Percentiles rank a stretch among this genome's conserved stretches.
Conservation (phyloP, 441 rosid species). For the Adansonia rubrostipa region DNA sequence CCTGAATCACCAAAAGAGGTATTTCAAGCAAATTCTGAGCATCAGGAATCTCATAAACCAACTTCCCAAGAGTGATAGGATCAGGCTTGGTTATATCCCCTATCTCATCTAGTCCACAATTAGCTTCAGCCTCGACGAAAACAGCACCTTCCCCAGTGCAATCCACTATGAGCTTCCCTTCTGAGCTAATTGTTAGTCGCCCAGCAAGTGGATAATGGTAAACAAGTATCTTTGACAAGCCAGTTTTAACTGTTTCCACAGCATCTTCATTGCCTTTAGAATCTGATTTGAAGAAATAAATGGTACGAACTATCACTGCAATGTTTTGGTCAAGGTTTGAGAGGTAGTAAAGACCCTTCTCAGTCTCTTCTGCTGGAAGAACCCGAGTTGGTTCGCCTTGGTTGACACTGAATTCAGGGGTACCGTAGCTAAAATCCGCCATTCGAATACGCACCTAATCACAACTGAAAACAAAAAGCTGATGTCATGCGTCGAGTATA, state of each 20-base stretch:
- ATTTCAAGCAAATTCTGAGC: conserved; percentile 75
- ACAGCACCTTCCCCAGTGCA: conserved; percentile 86
- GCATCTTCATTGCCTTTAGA: conserved; percentile 69
- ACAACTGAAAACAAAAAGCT: conserved; percentile 31
- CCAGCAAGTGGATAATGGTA: conserved; percentile 80
- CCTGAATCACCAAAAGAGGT: conserved; percentile 81
- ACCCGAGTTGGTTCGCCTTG: conserved; percentile 55
- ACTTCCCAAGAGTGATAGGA: conserved; percentile 69
- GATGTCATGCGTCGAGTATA: neutral
- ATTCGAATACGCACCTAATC: conserved; percentile 34
- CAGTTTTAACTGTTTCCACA: conserved; percentile 54
- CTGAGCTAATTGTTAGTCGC: conserved; percentile 65
- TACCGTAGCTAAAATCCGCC: conserved; percentile 32
- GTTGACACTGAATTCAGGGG: conserved; percentile 47
- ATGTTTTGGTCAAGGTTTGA: conserved; percentile 87
- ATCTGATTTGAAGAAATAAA: conserved; percentile 74
- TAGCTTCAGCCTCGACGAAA: conserved; percentile 83
- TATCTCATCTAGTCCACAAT: conserved; percentile 53
- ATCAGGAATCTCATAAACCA: conserved; percentile 71
- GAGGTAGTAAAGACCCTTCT: conserved; percentile 69
- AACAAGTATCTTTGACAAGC: conserved; percentile 73
- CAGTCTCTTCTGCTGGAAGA: conserved; percentile 63
- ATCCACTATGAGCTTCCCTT: conserved; percentile 71
- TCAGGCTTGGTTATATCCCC: conserved; percentile 67
- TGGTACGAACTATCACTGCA: conserved; percentile 67